Evolutionary conservation across 805 yeast species (phyloP).

Genomic region (Sugiyamaella chiloensis): DNA sequence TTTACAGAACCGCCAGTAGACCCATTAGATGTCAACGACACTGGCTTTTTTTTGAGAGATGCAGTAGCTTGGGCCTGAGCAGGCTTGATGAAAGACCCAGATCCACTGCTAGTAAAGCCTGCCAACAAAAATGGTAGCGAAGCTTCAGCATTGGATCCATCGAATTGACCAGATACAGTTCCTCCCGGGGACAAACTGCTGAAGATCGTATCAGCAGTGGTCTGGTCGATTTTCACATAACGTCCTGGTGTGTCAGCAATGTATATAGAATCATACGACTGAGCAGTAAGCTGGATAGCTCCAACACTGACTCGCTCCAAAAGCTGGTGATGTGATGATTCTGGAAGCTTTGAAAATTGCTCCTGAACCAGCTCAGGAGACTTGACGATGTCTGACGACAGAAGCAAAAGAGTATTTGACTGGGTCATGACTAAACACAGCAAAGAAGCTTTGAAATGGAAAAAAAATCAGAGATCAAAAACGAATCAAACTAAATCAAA

Average conservation of each 20-base stretch:
- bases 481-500: no score
- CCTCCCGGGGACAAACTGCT: slow-evolving; percentile 33
- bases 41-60: slow-evolving; percentile 20
- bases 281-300: slow-evolving; percentile 31
- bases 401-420: slow-evolving; percentile 7
- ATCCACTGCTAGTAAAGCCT: slow-evolving; percentile 52
- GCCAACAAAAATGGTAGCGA: slow-evolving; percentile 59
- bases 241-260: slow-evolving; percentile 27
- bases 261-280: slow-evolving; percentile 28
- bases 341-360: slow-evolving; percentile 6
- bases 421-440: slow-evolving; percentile 10
- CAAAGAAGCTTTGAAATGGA: background rate
- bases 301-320: slow-evolving; percentile 36
- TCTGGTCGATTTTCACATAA: slow-evolving; percentile 19
- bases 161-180: slow-evolving; percentile 29
- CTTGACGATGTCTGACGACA: slow-evolving; percentile 15
- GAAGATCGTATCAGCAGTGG: slow-evolving; percentile 30
- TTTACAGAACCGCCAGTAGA: slow-evolving; percentile 4
- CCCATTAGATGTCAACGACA: no score
- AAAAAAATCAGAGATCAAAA: no score
- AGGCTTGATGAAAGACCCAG: slow-evolving; percentile 31
- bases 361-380: slow-evolving; percentile 11
- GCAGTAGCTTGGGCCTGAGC: slow-evolving; percentile 14
- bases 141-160: slow-evolving; percentile 6
- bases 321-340: slow-evolving; percentile 32